These are phyloP conservation scores for Sugiyamaella xylanicola DNA, from an alignment of 1,139 yeast genomes.

Conservation along the genomic window DNA sequence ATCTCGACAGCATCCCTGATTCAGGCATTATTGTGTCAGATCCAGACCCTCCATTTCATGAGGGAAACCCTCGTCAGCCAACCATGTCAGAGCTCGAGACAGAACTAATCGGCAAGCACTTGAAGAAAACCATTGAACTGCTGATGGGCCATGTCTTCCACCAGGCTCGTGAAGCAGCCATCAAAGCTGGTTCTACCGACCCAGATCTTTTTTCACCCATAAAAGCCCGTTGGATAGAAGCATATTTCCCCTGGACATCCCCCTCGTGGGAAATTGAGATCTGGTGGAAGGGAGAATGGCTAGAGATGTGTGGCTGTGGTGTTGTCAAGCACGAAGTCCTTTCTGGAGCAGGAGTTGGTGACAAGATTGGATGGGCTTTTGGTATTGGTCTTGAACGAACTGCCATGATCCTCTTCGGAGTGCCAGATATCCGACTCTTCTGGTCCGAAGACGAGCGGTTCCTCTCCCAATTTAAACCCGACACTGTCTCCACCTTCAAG, in stretches of 20 bases:
- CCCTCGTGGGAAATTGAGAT: conserved; percentile 99
- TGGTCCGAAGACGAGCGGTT: conserved; percentile 89
- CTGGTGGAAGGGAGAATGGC: conserved; percentile 99
- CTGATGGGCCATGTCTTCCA: conserved; percentile 83
- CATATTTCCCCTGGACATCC: conserved; percentile 97
- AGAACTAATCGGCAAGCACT: conserved; percentile 68
- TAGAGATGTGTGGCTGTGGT: conserved; percentile 97
- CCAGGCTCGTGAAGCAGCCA: conserved; percentile 68
- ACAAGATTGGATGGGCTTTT: conserved; percentile 92
- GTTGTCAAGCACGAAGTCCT: conserved; percentile 79
- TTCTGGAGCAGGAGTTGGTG: conserved; percentile 64
- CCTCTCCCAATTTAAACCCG: conserved; percentile 65
- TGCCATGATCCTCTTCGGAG: conserved; percentile 92
- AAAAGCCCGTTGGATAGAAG: conserved; percentile 92
- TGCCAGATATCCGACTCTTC: conserved; percentile 91
- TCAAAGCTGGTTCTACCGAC: conserved; percentile 62
- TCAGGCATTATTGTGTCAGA: conserved; percentile 76
- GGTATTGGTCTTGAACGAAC: conserved; percentile 95
- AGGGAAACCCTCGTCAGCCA: conserved; percentile 74
- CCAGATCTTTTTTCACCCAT: conserved; percentile 73
- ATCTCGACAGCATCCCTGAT: conserved; percentile 66
- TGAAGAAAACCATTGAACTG: conserved; percentile 82
- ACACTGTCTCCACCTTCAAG: conserved; percentile 68
- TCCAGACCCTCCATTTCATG: conserved; percentile 58
- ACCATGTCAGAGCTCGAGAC: conserved; percentile 72